Conservation (phyloP, 176 grass and related monocot species). For the Microstegium vimineum region DNA sequence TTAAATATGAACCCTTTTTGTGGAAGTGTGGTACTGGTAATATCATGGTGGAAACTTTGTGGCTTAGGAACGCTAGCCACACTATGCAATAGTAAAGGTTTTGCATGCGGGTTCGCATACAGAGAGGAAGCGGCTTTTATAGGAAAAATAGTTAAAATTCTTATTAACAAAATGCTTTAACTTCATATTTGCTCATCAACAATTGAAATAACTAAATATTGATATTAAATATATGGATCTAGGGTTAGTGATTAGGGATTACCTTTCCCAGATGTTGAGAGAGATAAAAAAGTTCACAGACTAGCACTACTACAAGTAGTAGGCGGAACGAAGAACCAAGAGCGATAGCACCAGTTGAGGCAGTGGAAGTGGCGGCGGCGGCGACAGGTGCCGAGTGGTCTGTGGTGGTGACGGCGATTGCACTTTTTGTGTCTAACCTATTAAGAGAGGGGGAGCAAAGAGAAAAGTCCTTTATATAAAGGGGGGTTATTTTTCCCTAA, state of each 20-base stretch:
- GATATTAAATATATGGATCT: neutral
- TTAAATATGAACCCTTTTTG: neutral
- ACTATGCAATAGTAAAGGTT: neutral
- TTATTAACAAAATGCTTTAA: neutral
- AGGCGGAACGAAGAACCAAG: neutral
- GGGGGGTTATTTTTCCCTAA: neutral
- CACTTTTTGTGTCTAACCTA: neutral
- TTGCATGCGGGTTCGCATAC: neutral
- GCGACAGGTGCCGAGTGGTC: neutral
- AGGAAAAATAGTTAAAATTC: neutral
- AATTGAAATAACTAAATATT: neutral
- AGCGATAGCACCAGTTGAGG: neutral
- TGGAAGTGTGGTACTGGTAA: neutral
- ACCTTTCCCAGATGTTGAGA: neutral
- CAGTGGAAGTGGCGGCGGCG: neutral
- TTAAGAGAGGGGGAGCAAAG: neutral
- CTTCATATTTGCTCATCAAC: neutral
- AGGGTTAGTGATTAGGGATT: neutral
- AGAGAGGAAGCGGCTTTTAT: neutral
- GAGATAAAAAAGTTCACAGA: neutral
- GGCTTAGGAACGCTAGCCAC: neutral
- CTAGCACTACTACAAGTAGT: neutral
- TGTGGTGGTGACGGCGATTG: neutral
- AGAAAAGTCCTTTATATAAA: neutral
- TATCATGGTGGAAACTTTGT: neutral